Evolutionary conservation across 352 stramenopile species (phyloP).

Genomic region (Pythium monospermum): DNA sequence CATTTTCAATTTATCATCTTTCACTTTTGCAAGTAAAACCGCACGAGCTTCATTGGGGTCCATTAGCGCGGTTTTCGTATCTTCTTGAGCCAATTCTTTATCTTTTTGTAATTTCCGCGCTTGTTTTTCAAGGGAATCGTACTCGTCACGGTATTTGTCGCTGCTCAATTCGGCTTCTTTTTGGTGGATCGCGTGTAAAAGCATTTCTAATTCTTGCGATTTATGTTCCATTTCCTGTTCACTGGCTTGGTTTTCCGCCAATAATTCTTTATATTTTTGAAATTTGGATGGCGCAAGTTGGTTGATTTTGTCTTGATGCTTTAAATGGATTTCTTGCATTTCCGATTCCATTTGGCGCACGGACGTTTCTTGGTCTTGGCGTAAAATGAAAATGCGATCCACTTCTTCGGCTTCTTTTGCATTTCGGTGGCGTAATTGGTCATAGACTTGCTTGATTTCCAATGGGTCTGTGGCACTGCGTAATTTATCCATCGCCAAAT

Average conservation of each 20-base stretch:
- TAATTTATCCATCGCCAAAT: conserved; percentile 92
- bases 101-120: conserved; percentile 71
- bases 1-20: conserved; percentile 82
- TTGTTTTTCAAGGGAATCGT: conserved; percentile 65
- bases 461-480: conserved; percentile 57
- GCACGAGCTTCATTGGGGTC: conserved; percentile 82
- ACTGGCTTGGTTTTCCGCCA: conserved; percentile 67
- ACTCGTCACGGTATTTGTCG: conserved; percentile 73
- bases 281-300: conserved; percentile 84
- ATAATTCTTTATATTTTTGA: conserved; percentile 66
- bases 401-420: conserved; percentile 85
- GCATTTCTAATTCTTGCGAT: conserved; percentile 62
- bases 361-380: conserved; percentile 75
- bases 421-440: conserved; percentile 68
- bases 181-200: conserved; percentile 70
- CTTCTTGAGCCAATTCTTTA: conserved; percentile 65
- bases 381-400: conserved; percentile 85
- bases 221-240: conserved; percentile 71
- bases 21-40: conserved; percentile 82
- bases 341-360: conserved; percentile 68
- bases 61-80: conserved; percentile 85
- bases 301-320: conserved; percentile 87
- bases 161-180: conserved; percentile 67
- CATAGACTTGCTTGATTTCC: conserved; percentile 65
- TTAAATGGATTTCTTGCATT: conserved; percentile 71